Evolutionary conservation across 306 rosid species (phyloP), one percentile per base, ranked within the genome.

Genomic region (Vigna angularis): DNA sequence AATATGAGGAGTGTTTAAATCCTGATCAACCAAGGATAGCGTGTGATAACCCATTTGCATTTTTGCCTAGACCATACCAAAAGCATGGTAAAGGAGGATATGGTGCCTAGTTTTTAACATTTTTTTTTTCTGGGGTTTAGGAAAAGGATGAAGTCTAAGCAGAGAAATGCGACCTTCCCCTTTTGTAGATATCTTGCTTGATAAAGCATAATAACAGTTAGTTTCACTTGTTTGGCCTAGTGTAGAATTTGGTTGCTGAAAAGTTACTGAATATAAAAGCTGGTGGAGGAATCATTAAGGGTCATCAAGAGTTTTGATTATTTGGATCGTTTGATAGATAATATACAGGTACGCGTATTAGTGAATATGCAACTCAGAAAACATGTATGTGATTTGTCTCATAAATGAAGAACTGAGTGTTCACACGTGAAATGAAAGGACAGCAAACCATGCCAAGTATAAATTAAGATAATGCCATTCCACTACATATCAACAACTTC

Each of bases 401-500:
- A 30, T 66, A 28, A 70, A 72, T 65, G 72, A 73, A 48, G 15
- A 66, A 30, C 5, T 30, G 34, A 66, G 47, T 30, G 74, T 61
- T 76, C 68, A 75, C 36, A 61, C 9, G 3, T 12, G 14, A 61
- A n/a, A 7, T 12, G 24, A 34, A 65, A 36, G 38, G 76, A 36
- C 77, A 48, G 66, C 68, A 73, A 65, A 65, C 44, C 71, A 64
- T 57, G 75, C 61, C 28, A 65, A 4, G 53, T 50, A 69, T 70
- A 47, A 59, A 50, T 62, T 61, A 69, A 24, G 55, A 65, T 65
- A 73, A 77, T n/a, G 24, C 38, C 17, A 5, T 58, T 53, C 81
- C 86, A 78, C 76, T 68, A 82, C 65, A 51, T 42, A 70, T 81
- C 82, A 82, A 82, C 88, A 74, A 79, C 84, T 71, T 65, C 38